Base-by-base conservation (phyloP, 2,329 filamentous ascomycete species). In the Ceratocystis huliohia region DNA sequence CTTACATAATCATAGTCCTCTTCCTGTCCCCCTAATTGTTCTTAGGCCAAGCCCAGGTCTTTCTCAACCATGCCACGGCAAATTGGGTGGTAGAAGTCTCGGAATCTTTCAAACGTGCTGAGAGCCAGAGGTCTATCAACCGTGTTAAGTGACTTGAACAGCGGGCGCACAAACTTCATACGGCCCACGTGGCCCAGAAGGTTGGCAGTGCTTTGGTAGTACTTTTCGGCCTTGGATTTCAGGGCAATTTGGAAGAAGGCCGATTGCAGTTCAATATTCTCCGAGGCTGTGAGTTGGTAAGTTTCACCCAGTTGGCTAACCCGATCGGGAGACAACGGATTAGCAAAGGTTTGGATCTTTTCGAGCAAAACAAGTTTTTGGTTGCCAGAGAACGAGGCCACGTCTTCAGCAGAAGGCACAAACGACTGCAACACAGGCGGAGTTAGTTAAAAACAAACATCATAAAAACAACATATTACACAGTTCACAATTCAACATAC, bases 161-260 rank as follows among this genome's bases (percentile, higher is more conserved):
- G 77, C 25, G 93, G 91, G 61, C 93, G 81, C 68, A 97, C 93
- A 75, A 93, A 97, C 82, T 97, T 97, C 94, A 99, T 97, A 67
- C 94, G 81, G 13, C 94, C 94, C 28, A 96, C 91, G 64, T 82
- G 81, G 41, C 89, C 89, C 48, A 97, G 79, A 66, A 96, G 79
- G 67, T 89, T 84, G 1, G 88, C 85, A 0, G 90, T 84, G 1
- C 87, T 86, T 68, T 84, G 74, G 72, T 93, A 90, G 46, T 88
- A 83, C 67, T 80, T 82, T 64, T 81, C 75, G 71, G 91, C 89
- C 67, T 85, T 83, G 13, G 89, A 88, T 71, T 84, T 84, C 72
- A 99, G 81, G 1, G 89, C 89, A 44, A 96, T 83, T 65, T 85
- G 83, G 72, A 90, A 88, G 76, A 90, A 97, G 0, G 92, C 84